These are phyloP conservation scores for Blastobotrys buckinghamii DNA, from an alignment of 1,139 yeast genomes.

Conservation along the genomic window DNA sequence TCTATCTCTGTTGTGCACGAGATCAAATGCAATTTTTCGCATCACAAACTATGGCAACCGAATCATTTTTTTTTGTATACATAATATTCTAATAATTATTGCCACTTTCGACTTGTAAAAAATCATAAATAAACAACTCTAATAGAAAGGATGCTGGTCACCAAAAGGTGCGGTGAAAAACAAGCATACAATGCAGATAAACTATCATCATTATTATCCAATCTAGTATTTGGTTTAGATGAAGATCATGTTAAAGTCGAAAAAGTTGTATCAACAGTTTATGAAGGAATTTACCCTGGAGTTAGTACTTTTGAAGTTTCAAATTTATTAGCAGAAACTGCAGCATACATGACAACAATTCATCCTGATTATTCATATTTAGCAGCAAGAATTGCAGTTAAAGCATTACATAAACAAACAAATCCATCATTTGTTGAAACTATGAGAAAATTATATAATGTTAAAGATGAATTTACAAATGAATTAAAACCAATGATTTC, in stretches of 20 bases:
- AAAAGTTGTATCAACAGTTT: slow-evolving; percentile 63
- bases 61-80: too few species aligned
- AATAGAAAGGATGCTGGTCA: slow-evolving; percentile 54
- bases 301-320: slow-evolving; percentile 75
- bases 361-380: slow-evolving; percentile 85
- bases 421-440: slow-evolving; percentile 67
- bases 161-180: slow-evolving; percentile 55
- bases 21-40: neutral
- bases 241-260: slow-evolving; percentile 63
- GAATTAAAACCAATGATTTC: slow-evolving; percentile 66
- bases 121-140: neutral
- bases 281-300: slow-evolving; percentile 74
- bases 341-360: slow-evolving; percentile 81
- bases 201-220: slow-evolving; percentile 35
- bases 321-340: slow-evolving; percentile 79
- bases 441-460: slow-evolving; percentile 55
- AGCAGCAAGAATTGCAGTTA: slow-evolving; percentile 80
- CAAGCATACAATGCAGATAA: slow-evolving; percentile 70
- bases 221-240: slow-evolving; percentile 61
- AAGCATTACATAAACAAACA: slow-evolving; percentile 73
- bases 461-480: slow-evolving; percentile 56
- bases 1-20: too few species aligned
- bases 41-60: neutral
- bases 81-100: too few species aligned
- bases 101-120: too few species aligned